Conservation (phyloP, 2,329 filamentous ascomycete genomes). For the Pseudodiploospora longispora region DNA sequence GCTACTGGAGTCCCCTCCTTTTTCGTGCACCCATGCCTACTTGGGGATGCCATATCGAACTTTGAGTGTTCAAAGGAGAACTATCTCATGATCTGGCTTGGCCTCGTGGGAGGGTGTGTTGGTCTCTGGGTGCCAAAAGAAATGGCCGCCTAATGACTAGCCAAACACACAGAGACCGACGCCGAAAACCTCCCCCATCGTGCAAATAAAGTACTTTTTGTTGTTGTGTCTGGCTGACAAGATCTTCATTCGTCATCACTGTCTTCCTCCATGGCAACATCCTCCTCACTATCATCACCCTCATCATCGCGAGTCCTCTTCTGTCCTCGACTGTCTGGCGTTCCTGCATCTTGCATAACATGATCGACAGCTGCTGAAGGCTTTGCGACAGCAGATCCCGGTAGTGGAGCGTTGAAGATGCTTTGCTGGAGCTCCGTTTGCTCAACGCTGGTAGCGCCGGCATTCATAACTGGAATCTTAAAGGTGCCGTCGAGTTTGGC, state of each 20-base stretch:
- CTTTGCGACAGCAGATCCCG: constrained; percentile 43
- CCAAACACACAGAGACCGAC: neutral
- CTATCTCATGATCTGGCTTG: constrained; percentile 85
- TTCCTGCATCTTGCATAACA: constrained; percentile 41
- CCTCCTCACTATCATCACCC: constrained; percentile 60
- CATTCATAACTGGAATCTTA: constrained; percentile 52
- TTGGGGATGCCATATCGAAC: constrained; percentile 68
- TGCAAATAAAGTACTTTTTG: too few species aligned
- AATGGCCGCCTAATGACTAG: constrained; percentile 41
- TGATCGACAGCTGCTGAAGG: constrained; percentile 39
- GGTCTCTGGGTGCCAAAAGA: constrained; percentile 69
- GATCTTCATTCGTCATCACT: constrained; percentile 59
- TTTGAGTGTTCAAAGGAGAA: constrained; percentile 54
- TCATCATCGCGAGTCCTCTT: constrained; percentile 65
- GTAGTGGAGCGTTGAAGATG: constrained; percentile 64
- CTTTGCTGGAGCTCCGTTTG: constrained; percentile 70
- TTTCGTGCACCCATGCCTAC: constrained; percentile 89
- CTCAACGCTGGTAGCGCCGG: constrained; percentile 46
- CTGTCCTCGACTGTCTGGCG: constrained; percentile 50
- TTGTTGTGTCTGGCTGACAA: too few species aligned
- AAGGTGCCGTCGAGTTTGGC: constrained; percentile 90
- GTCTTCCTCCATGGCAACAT: constrained; percentile 62
- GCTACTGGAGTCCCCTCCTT: constrained; percentile 69
- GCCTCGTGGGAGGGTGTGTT: constrained; percentile 73
- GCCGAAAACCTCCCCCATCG: neutral